phyloP scores from a whole-genome alignment of 1,284 basidiomycete species.

The Neolentinus lepideus region DNA sequence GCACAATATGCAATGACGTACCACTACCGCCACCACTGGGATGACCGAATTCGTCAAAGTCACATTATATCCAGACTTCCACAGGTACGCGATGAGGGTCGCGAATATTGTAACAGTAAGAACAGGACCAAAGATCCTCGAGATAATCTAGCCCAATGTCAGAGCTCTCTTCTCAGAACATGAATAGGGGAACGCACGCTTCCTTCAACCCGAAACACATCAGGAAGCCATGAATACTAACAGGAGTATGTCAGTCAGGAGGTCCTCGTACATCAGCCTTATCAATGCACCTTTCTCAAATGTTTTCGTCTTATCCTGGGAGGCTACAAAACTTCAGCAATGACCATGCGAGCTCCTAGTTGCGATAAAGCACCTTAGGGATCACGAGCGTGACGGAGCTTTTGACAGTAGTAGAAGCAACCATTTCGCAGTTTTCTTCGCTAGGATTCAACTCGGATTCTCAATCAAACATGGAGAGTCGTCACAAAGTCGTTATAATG shows the following conservation, averaged over 20 bases:
- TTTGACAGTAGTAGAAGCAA: background rate
- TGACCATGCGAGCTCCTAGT: background rate
- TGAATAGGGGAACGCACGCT: conserved; percentile 39
- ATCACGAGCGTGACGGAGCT: background rate
- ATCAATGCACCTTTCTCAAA: background rate
- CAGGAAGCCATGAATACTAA: conserved; percentile 88
- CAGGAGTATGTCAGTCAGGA: background rate
- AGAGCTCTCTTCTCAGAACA: background rate
- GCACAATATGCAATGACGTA: conserved; percentile 33
- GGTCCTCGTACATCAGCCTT: background rate
- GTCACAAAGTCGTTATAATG: background rate
- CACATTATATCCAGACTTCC: conserved; percentile 44
- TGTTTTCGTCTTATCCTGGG: background rate
- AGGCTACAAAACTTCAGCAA: background rate
- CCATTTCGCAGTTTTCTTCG: background rate
- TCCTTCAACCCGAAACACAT: conserved; percentile 75
- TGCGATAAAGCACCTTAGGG: background rate
- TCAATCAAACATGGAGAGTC: background rate
- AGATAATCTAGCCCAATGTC: conserved; percentile 44
- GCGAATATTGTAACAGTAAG: conserved; percentile 78
- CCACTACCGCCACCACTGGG: conserved; percentile 84
- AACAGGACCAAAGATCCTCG: conserved; percentile 70
- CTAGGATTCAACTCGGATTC: background rate
- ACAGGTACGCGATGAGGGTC: conserved; percentile 48
- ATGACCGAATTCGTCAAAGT: conserved; percentile 69